Conservation (phyloP, 257 asterid species). For the Coffea eugenioides region DNA sequence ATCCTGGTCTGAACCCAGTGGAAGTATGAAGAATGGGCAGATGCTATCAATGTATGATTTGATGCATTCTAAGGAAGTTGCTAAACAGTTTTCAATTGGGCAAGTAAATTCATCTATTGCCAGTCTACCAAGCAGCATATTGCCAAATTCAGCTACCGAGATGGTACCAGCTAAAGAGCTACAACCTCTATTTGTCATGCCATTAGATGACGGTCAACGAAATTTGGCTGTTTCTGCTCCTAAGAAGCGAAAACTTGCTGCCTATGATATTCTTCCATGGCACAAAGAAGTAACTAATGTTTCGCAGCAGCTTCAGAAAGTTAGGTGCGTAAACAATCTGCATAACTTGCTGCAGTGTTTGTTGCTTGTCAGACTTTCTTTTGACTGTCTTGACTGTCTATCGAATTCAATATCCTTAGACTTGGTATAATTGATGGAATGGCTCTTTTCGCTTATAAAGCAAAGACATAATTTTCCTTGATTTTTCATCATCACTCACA, state of each 20-base stretch:
- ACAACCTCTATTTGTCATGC: constrained; percentile 26
- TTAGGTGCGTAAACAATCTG: constrained; percentile 39
- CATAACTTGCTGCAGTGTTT: neutral
- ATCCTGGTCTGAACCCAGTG: constrained; percentile 51
- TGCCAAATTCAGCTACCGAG: constrained; percentile 31
- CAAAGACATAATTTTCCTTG: neutral
- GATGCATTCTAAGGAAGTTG: constrained; percentile 21
- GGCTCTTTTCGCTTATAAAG: neutral
- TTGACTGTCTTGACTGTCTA: neutral
- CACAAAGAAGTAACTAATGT: constrained; percentile 50
- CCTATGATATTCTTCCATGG: constrained; percentile 59
- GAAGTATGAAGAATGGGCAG: constrained; percentile 45
- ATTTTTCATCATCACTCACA: neutral
- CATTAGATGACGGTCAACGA: constrained; percentile 33
- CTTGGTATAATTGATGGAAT: neutral
- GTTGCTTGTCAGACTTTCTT: constrained; percentile 3
- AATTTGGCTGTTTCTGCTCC: constrained; percentile 34
- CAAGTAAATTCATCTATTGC: constrained; percentile 34
- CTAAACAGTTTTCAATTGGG: constrained; percentile 28
- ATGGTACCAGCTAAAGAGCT: constrained; percentile 26
- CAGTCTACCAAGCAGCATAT: constrained; percentile 30
- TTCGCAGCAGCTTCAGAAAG: constrained; percentile 32
- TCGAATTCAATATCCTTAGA: neutral
- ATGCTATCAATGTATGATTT: constrained; percentile 28
- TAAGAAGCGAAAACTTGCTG: constrained; percentile 53